Evolutionary conservation across 1,284 basidiomycete genomes (phyloP).

Genomic region (Violaceomyces palustris): DNA sequence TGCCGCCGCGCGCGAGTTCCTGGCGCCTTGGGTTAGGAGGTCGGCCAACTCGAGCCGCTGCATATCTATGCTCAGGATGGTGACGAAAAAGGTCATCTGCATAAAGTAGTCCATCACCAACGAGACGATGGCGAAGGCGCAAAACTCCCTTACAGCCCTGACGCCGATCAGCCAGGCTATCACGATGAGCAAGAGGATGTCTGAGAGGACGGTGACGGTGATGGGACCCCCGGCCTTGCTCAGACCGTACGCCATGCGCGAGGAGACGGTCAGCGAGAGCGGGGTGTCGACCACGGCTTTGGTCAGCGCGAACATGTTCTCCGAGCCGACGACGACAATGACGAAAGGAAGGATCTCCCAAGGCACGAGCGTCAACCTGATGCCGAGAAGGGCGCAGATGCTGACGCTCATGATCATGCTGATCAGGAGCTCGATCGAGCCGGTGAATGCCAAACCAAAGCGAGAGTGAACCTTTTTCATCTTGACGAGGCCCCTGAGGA

Average conservation of each 20-base stretch:
- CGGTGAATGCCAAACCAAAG: constrained; percentile 86
- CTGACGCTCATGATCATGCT: constrained; percentile 89
- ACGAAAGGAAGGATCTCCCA: constrained; percentile 86
- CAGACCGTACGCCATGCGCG: constrained; percentile 82
- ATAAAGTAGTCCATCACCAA: constrained; percentile 93
- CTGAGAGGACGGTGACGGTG: constrained; percentile 81
- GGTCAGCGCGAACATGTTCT: constrained; percentile 94
- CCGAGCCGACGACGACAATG: constrained; percentile 89
- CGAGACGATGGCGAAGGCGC: constrained; percentile 86
- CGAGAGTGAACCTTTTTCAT: constrained; percentile 70
- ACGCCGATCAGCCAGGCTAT: constrained; percentile 69
- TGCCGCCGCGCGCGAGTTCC: constrained; percentile 1
- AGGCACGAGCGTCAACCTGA: constrained; percentile 79
- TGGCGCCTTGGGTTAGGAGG: constrained; percentile 33
- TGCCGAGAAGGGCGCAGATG: constrained; percentile 77
- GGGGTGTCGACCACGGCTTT: constrained; percentile 82
- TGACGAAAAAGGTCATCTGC: constrained; percentile 84
- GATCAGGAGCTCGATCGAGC: constrained; percentile 79
- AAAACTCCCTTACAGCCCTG: constrained; percentile 85
- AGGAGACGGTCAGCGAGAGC: constrained; percentile 81
- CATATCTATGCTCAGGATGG: constrained; percentile 82
- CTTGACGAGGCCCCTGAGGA: constrained; percentile 66
- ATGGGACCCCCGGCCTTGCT: constrained; percentile 83
- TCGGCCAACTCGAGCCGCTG: constrained; percentile 71
- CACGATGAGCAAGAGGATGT: constrained; percentile 73